Evolutionary conservation across 2,329 filamentous ascomycete genomes (phyloP).

Genomic region (Beauveria sp.): DNA sequence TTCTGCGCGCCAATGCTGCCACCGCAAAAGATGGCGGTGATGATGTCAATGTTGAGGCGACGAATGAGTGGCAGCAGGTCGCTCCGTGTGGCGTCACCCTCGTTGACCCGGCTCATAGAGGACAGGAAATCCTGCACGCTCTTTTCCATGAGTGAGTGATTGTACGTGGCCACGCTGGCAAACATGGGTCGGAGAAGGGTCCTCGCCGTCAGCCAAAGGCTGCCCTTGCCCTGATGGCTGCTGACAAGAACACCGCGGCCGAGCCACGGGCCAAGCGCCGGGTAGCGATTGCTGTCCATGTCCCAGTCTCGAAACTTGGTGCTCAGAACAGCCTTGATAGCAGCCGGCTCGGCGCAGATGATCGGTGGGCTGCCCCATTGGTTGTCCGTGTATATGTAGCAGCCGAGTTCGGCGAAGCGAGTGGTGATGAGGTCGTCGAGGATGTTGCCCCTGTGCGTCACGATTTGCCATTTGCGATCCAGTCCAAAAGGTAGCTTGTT

Average conservation of each 20-base stretch:
- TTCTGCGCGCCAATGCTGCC: neutral
- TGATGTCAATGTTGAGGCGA: neutral
- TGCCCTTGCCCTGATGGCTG: conserved; percentile 1
- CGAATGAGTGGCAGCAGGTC: conserved; percentile 1
- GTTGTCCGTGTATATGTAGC: conserved; percentile 1
- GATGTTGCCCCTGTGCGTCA: conserved; percentile 1
- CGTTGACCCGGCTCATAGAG: neutral
- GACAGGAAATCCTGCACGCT: neutral
- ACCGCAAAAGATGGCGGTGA: neutral
- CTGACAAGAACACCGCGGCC: conserved; percentile 4
- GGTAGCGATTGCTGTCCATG: conserved; percentile 5
- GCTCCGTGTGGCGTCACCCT: neutral
- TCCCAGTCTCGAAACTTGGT: conserved; percentile 3
- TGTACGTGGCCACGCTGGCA: neutral
- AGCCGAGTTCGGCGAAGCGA: neutral
- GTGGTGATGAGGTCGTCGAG: conserved; percentile 7
- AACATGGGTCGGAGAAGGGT: neutral
- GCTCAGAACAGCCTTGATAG: neutral
- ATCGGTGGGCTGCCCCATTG: conserved; percentile 1
- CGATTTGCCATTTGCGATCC: conserved; percentile 1
- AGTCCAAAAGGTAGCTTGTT: neutral
- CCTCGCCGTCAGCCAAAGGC: neutral
- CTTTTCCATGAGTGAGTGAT: neutral
- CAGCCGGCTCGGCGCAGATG: conserved; percentile 1
- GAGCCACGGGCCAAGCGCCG: conserved; percentile 2